Percentiles rank a stretch among this genome's conserved stretches.
phyloP scores from a whole-genome alignment of 441 rosid genomes.

The Euphorbia corollata region DNA sequence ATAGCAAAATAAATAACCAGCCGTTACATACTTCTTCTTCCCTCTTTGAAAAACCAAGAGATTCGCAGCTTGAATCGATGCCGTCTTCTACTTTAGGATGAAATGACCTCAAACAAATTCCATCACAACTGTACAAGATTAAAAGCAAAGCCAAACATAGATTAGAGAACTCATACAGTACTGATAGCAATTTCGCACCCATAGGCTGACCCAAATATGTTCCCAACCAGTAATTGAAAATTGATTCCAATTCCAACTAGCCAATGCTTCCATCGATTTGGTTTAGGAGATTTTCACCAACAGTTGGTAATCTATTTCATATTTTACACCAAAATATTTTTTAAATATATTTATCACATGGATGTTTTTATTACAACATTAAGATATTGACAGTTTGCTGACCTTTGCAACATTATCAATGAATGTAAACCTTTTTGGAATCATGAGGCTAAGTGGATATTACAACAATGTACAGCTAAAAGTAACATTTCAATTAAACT shows the following conservation, averaged over 20 bases:
- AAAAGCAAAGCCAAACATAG: constrained; percentile 18
- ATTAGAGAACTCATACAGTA: constrained; percentile 10
- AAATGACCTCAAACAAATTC: constrained; percentile 85
- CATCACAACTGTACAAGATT: constrained; percentile 67
- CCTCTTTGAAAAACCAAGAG: constrained; percentile 53
- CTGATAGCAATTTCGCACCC: not conserved
- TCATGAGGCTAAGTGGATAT: not conserved
- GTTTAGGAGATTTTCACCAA: not conserved
- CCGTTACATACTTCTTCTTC: constrained; percentile 57
- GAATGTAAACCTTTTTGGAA: not conserved
- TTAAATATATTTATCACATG: not conserved
- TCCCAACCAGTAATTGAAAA: too few species aligned
- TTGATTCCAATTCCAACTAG: not conserved
- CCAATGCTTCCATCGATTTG: not conserved
- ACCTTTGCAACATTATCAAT: too few species aligned
- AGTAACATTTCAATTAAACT: not conserved
- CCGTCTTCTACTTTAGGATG: constrained; percentile 61
- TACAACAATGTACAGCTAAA: not conserved
- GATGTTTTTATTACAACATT: not conserved
- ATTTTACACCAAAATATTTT: not conserved
- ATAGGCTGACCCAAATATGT: not conserved
- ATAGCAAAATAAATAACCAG: constrained; percentile 16
- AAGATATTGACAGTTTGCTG: too few species aligned
- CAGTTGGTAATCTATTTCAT: not conserved
- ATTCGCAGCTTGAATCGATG: constrained; percentile 50